Base-by-base conservation (phyloP, 495 filamentous ascomycete genomes). In the Umbilicaria muhlenbergii region DNA sequence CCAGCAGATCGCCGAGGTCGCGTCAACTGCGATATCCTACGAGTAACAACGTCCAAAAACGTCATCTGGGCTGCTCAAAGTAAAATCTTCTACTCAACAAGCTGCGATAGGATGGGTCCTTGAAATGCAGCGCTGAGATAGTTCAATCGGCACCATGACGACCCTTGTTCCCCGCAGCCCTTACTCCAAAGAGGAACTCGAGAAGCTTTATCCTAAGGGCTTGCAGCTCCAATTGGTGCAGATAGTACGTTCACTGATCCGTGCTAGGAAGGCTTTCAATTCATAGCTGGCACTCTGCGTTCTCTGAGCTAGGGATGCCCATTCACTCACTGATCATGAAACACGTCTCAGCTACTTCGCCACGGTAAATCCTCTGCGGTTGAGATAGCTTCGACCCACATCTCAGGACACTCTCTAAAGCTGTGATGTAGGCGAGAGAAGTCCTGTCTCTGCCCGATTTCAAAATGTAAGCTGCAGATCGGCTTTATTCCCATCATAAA, bases 151-250 rank as follows among this genome's bases (percentile, higher is more conserved):
- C 24, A 51, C 16, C 31, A 98, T 98, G 91, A 78, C 86, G 15
- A 77, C 79, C 18, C 69, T 93, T 19, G 62, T 69, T 28, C 82
- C 84, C 21, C 78, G 85, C 16, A 65, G 70, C 41, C 77, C 86
- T 0, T 96, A 95, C 63, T 77, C 78, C 35, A 62, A 74, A 42
- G 80, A 83, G 42, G 92, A 98, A 71, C 76, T 98, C 16, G 61
- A 66, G 32, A 63, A 67, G 50, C 79, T 98, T 37, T 98, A 95
- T 66, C 91, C 91, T 0, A 55, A 73, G 34, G 66, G 66, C 13
- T 66, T 98, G 39, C 71, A 92, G 58, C 77, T 98, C 15, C 82
- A 88, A 57, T 68, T 85, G 34, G 91, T 98, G 11, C 91, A 98
- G 60, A 69, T 98, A 47, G 76, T 81, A 65, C 49, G 73, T 67